These are phyloP conservation scores for Hymenoscyphus repandus DNA, from an alignment of 2,329 filamentous ascomycete genomes.

Conservation along the genomic window DNA sequence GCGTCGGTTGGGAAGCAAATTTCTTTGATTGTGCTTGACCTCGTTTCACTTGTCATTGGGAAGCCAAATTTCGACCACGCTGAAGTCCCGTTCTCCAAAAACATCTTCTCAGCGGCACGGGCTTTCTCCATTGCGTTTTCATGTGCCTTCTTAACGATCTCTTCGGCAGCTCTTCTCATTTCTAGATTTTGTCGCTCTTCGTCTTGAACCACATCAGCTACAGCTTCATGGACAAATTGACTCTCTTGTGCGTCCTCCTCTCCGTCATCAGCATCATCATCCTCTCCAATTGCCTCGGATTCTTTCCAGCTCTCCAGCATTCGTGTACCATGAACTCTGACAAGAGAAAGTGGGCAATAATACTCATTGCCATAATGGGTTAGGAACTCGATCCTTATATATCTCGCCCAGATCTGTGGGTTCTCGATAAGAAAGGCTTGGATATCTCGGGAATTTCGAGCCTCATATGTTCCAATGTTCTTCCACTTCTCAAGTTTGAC, in stretches of 20 bases:
- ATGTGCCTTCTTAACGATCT: constrained; percentile 23
- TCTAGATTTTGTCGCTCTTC: constrained; percentile 21
- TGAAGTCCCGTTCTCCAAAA: constrained; percentile 10
- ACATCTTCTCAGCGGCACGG: not conserved
- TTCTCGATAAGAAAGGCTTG: constrained; percentile 94
- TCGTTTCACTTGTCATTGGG: constrained; percentile 3
- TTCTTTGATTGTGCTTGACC: constrained; percentile 6
- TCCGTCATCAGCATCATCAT: constrained; percentile 39
- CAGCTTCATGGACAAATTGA: constrained; percentile 32
- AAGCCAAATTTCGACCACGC: constrained; percentile 14
- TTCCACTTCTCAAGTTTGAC: constrained; percentile 91
- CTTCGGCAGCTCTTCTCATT: constrained; percentile 7
- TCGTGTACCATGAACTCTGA: constrained; percentile 87
- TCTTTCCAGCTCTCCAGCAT: constrained; percentile 93
- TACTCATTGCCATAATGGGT: constrained; percentile 95
- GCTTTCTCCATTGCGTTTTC: constrained; percentile 25
- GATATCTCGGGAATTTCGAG: constrained; percentile 85
- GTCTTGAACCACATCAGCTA: constrained; percentile 27
- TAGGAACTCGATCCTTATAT: constrained; percentile 85
- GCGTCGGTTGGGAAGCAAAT: constrained; percentile 16
- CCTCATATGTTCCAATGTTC: constrained; percentile 81
- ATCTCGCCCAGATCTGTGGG: constrained; percentile 91
- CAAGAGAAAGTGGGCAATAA: constrained; percentile 86
- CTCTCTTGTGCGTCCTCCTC: constrained; percentile 18
- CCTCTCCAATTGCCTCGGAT: constrained; percentile 65